phyloP scores from a whole-genome alignment of 495 filamentous ascomycete genomes.

The Achaetomiella virescens region DNA sequence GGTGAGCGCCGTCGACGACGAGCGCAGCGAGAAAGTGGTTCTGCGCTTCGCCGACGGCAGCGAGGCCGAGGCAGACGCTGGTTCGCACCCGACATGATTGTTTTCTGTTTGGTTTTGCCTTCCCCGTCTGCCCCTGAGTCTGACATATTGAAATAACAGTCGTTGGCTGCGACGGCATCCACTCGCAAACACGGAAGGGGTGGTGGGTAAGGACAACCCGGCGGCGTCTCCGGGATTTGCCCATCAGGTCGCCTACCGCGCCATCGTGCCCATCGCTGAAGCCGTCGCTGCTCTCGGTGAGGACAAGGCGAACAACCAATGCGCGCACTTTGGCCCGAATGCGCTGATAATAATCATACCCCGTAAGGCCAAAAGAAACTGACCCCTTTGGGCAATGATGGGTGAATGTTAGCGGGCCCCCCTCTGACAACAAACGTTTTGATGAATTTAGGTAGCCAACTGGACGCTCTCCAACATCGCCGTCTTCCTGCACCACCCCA shows the following conservation, averaged over 20 bases:
- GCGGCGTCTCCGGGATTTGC: conserved; percentile 36
- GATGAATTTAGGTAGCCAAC: too few species aligned
- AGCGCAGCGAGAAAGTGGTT: conserved; percentile 22
- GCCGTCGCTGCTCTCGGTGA: conserved; percentile 35
- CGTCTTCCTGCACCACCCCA: too few species aligned
- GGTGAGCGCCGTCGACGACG: conserved; percentile 16
- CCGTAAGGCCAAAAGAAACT: too few species aligned
- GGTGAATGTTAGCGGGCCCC: too few species aligned
- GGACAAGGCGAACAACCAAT: conserved; percentile 34
- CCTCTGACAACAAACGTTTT: too few species aligned
- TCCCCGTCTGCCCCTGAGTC: too few species aligned
- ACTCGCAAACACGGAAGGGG: conserved; percentile 37
- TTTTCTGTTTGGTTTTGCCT: too few species aligned
- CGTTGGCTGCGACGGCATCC: conserved; percentile 51
- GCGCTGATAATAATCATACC: conserved; percentile 44
- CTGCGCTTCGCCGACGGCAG: conserved; percentile 47
- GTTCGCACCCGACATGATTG: conserved; percentile 19
- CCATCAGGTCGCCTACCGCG: conserved; percentile 42
- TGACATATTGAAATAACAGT: conserved; percentile 19
- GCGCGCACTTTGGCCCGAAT: conserved; percentile 40
- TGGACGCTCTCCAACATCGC: too few species aligned
- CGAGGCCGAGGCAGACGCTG: conserved; percentile 38
- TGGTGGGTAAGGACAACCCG: conserved; percentile 34
- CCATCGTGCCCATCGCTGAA: conserved; percentile 40
- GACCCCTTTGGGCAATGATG: too few species aligned